Evolutionary conservation across 164 flowering plant species (phyloP).

Genomic region (Chimonanthus praecox): DNA sequence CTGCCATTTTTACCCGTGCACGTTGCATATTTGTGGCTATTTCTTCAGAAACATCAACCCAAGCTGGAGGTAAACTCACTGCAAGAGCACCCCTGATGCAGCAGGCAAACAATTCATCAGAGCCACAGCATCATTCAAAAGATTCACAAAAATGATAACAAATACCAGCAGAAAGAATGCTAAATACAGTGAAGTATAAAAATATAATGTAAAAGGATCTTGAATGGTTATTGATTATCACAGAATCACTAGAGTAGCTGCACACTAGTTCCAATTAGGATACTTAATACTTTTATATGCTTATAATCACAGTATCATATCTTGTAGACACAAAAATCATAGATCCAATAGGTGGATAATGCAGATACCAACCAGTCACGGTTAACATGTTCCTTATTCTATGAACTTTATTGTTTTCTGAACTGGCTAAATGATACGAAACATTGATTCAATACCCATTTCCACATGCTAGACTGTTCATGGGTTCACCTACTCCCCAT

Average conservation of each 20-base stretch:
- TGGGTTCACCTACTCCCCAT: not conserved
- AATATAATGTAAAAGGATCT: not conserved
- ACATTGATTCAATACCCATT: not conserved
- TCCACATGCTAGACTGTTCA: not conserved
- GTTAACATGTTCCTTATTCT: not conserved
- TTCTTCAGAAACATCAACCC: conserved; percentile 98
- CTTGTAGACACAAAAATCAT: not conserved
- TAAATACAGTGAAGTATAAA: not conserved
- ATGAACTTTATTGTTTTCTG: not conserved
- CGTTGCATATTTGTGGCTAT: conserved; percentile 68
- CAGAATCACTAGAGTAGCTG: not conserved
- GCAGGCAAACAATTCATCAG: conserved; percentile 10
- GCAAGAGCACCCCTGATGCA: conserved; percentile 67
- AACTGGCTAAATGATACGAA: not conserved
- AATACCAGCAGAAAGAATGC: not conserved
- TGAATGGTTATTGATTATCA: not conserved
- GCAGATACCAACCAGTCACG: not conserved
- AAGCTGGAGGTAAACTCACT: conserved; percentile 91
- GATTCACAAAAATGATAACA: not conserved
- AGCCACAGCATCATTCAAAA: not conserved
- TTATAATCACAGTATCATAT: too few relatives aligned
- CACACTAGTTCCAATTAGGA: not conserved
- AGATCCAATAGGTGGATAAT: not conserved
- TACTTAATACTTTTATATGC: not conserved
- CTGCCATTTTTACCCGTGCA: conserved; percentile 69